Evolutionary conservation across 2,329 filamentous ascomycete species (phyloP), one percentile per base, ranked within the genome.

Genomic region (Aspergillus chevalieri): DNA sequence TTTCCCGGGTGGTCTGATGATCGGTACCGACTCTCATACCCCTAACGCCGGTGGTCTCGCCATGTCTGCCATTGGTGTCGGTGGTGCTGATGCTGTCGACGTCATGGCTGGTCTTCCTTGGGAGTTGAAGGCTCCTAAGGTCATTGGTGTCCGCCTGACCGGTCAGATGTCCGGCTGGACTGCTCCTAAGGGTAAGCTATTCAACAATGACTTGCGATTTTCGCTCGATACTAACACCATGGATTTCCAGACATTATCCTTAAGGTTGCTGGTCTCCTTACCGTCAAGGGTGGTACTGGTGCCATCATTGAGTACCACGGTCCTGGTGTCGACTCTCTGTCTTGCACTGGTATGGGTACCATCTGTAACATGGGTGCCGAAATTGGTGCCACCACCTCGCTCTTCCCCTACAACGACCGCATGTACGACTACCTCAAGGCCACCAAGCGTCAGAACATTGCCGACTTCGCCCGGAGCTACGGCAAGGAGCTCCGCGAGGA

Each of bases 321-420:
- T 44, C 86, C 86, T 59, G 90, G 91, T 74, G 83, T 85, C 36
- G 77, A 91, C 47, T 80, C 76, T 51, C 75, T 95, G 34, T 87
- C 83, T 50, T 84, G 82, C 64, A 96, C 92, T 55, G 92, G 92
- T 64, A 92, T 92, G 86, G 91, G 78, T 21, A 95, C 89, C 1
- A 87, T 93, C 55, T 81, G 78, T 66, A 79, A 80, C 67, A 86
- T 87, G 82, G 79, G 79, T 69, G 78, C 80, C 59, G 80, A 83
- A 65, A 82, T 83, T 55, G 76, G 75, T 65, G 74, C 91, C 51
- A 97, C 92, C 17, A 96, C 92, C 48, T 94, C 90, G 14, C 67
- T 97, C 42, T 98, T 98, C 86, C 90, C 91, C 61, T 98, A 95
- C 84, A 95, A 94, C 78, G 88, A 96, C 73, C 84, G 87, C 68